phyloP scores from a whole-genome alignment of 1,139 yeast genomes.

The Diutina ranongensis region DNA sequence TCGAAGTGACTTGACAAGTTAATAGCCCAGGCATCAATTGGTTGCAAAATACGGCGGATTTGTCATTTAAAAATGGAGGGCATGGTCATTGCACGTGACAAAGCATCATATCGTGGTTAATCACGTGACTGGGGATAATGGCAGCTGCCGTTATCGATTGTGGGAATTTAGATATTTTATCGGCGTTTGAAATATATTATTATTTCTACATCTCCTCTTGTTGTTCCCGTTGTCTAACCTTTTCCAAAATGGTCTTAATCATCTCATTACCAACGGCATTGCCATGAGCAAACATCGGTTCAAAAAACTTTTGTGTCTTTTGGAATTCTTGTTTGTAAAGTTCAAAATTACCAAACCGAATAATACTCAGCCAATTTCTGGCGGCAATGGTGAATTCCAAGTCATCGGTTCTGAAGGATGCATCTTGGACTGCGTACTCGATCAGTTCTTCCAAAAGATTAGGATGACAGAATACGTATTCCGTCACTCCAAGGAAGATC shows the following conservation, averaged over 20 bases:
- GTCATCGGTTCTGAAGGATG: slow-evolving; percentile 76
- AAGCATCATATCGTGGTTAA: neutral
- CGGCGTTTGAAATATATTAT: neutral
- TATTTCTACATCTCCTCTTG: neutral
- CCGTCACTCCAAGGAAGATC: slow-evolving; percentile 88
- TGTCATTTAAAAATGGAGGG: neutral
- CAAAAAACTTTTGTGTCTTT: slow-evolving; percentile 67
- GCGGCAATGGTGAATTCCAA: slow-evolving; percentile 78
- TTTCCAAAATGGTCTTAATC: slow-evolving; percentile 70
- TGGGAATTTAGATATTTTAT: neutral
- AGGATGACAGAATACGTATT: slow-evolving; percentile 78
- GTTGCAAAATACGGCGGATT: neutral
- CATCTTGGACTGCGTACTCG: slow-evolving; percentile 53
- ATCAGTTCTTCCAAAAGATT: slow-evolving; percentile 71
- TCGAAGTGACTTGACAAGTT: neutral
- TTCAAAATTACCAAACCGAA: slow-evolving; percentile 64
- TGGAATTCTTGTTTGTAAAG: slow-evolving; percentile 66
- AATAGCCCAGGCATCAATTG: slow-evolving; percentile 1
- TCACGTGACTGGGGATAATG: neutral
- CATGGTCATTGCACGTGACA: neutral
- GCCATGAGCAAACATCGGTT: slow-evolving; percentile 83
- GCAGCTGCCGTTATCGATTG: neutral
- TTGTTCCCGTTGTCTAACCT: slow-evolving; percentile 32
- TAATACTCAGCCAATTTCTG: slow-evolving; percentile 75
- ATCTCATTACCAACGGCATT: slow-evolving; percentile 87